Conservation (phyloP, 495 filamentous ascomycete genomes). For the Penicillium longicatenatum region DNA sequence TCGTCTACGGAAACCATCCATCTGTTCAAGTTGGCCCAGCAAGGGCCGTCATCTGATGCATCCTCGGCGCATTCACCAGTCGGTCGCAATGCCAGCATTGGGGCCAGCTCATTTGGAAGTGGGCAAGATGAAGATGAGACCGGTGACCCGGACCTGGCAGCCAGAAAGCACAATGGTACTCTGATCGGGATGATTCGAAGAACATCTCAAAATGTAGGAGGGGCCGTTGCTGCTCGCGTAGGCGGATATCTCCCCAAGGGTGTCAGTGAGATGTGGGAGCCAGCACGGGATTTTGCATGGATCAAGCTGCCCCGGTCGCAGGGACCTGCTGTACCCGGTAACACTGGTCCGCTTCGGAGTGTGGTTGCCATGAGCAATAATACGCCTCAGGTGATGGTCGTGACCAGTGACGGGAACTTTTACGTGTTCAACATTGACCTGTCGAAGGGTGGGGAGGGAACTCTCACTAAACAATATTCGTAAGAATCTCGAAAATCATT, state of each 20-base stretch:
- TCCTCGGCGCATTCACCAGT: conserved; percentile 35
- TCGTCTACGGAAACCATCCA: conserved; percentile 98
- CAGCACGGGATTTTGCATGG: conserved; percentile 91
- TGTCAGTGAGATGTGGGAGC: conserved; percentile 97
- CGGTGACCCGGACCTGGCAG: conserved; percentile 34
- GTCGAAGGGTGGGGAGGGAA: conserved; percentile 93
- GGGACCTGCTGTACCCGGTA: conserved; percentile 39
- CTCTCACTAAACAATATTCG: conserved; percentile 86
- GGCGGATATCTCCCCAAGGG: conserved; percentile 89
- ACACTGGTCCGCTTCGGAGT: conserved; percentile 61
- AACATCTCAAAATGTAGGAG: conserved; percentile 95
- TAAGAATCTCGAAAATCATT: conserved; percentile 44
- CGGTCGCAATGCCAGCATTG: conserved; percentile 41
- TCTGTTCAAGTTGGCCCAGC: conserved; percentile 75
- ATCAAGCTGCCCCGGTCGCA: conserved; percentile 80
- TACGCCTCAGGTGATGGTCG: conserved; percentile 95
- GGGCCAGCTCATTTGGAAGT: conserved; percentile 38
- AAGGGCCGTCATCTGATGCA: conserved; percentile 33
- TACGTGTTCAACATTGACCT: conserved; percentile 95
- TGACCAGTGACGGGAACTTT: conserved; percentile 92
- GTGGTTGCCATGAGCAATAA: conserved; percentile 95
- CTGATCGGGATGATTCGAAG: conserved; percentile 90
- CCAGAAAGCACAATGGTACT: conserved; percentile 60
- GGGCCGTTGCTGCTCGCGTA: conserved; percentile 81
- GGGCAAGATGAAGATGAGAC: conserved; percentile 41